Evolutionary conservation across 768 basidiomycete genomes (phyloP).

Genomic region (Chalciporus sphaerocephalus): DNA sequence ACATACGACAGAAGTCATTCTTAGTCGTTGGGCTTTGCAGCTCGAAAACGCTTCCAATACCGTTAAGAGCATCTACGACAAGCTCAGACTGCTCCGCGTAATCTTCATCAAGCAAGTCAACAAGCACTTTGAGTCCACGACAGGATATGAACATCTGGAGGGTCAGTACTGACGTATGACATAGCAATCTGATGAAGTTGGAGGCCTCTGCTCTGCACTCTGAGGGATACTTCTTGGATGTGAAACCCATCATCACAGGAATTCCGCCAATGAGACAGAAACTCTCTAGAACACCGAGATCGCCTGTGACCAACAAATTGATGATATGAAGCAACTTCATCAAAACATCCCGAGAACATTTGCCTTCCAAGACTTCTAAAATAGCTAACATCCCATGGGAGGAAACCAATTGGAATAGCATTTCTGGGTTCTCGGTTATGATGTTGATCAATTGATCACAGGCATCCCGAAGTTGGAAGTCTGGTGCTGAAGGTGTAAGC

Average conservation of each 20-base stretch:
- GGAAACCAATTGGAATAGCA: constrained; percentile 83
- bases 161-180: constrained; percentile 88
- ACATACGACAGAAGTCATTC: constrained; percentile 98
- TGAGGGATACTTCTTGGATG: constrained; percentile 88
- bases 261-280: constrained; percentile 95
- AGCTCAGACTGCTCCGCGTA: constrained; percentile 89
- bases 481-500: constrained; percentile 74
- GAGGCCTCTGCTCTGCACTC: constrained; percentile 96
- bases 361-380: constrained; percentile 86
- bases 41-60: constrained; percentile 93
- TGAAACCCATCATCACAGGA: constrained; percentile 94
- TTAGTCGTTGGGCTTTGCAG: constrained; percentile 94
- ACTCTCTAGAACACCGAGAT: constrained; percentile 85
- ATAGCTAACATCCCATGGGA: constrained; percentile 95
- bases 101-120: constrained; percentile 95
- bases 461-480: constrained; percentile 77
- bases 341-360: constrained; percentile 79
- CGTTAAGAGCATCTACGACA: constrained; percentile 89
- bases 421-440: constrained; percentile 75
- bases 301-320: constrained; percentile 70
- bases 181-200: constrained; percentile 87
- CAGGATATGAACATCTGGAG: constrained; percentile 99
- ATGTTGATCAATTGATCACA: constrained; percentile 81
- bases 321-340: constrained; percentile 84
- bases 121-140: constrained; percentile 89